A percentile compares a stretch with the other conserved stretches of the same genome.
phyloP scores from a whole-genome alignment of 805 yeast genomes.

The Teunomyces barrocoloradensis region DNA sequence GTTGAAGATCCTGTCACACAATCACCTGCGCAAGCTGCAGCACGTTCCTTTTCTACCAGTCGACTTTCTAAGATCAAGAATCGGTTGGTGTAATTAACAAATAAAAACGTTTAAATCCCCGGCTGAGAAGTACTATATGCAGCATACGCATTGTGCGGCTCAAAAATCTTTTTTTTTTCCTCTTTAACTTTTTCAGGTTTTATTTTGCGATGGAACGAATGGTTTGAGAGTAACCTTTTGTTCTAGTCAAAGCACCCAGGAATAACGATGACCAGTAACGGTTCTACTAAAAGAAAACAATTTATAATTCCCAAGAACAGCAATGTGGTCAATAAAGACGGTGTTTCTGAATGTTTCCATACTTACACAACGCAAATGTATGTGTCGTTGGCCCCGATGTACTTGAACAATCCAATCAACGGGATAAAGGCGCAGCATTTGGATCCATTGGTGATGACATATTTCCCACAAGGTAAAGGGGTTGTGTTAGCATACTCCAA shows the following conservation, averaged over 20 bases:
- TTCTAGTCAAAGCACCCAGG: background rate
- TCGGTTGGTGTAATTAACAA: slow-evolving; percentile 14
- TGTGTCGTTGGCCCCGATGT: slow-evolving; percentile 85
- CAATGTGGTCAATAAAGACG: slow-evolving; percentile 40
- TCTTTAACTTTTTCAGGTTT: slow-evolving; percentile 3
- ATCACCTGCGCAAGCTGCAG: slow-evolving; percentile 3
- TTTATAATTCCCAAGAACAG: slow-evolving; percentile 23
- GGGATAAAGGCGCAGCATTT: slow-evolving; percentile 88
- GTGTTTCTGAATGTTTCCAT: slow-evolving; percentile 69
- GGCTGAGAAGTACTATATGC: background rate
- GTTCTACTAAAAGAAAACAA: slow-evolving; percentile 16
- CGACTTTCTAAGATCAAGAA: slow-evolving; percentile 20
- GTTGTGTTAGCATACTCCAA: slow-evolving; percentile 80
- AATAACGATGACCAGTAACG: slow-evolving; percentile 1
- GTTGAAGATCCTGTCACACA: slow-evolving; percentile 2
- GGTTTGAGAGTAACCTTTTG: background rate
- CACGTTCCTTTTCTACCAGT: slow-evolving; percentile 4
- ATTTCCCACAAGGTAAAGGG: slow-evolving; percentile 69
- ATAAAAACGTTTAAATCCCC: background rate
- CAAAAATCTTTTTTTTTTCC: background rate
- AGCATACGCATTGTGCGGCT: slow-evolving; percentile 1
- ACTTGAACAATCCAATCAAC: slow-evolving; percentile 60
- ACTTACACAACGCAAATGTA: slow-evolving; percentile 60
- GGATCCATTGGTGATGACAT: slow-evolving; percentile 86
- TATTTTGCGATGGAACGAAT: slow-evolving; percentile 1